Evolutionary conservation across 495 filamentous ascomycete species (phyloP), one percentile per base, ranked within the genome.

Genomic region (Hyaloscypha finlandica): DNA sequence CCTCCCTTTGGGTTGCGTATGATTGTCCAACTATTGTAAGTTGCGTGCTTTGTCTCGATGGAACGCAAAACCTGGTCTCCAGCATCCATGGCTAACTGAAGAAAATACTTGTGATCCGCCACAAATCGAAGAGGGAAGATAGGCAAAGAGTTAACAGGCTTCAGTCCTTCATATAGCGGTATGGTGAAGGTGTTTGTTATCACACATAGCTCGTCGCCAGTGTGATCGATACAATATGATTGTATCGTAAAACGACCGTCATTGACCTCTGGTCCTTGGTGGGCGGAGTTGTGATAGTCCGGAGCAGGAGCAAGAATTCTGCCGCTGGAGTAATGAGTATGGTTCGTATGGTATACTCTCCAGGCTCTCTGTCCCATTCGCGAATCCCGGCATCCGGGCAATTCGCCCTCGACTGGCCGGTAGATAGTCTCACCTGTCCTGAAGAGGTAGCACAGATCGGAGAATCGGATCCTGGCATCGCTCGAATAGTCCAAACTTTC

Each of bases 1-100:
- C 12, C 4, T 29, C 11, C 48, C 56, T 74, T 73, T 32, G 70
- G 71, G 52, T 70, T 68, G 56, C 74, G 32, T 16, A 73, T 70
- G 25, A 81, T 45, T 6, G 77, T 80, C 69, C 79, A 77, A 31
- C 80, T 81, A n/a, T 77, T 76, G 66, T 83, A 84, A 1, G 68
- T 69, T 58, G 75, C 71, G 51, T 83, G 81, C 16, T 74, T 76
- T 59, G 57, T 61, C 31, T 32, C 70, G 37, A 67, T 65, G 6
- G 16, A n/a, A 20, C 19, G 9, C 8, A 53, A 6, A 6, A 53
- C 9, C 9, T 11, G 19, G 19, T 53, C 51, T 6, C 51, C 51
- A 14, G 22, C 16, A 0, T 53, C 22, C 19, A 53, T 8, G 6
- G 51, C 19, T 8, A 8, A 8, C 8, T 11, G 8, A 8, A 53